These are phyloP conservation scores for Streptanthus diversifolius DNA, from an alignment of 345 rosid species.

Conservation along the genomic window DNA sequence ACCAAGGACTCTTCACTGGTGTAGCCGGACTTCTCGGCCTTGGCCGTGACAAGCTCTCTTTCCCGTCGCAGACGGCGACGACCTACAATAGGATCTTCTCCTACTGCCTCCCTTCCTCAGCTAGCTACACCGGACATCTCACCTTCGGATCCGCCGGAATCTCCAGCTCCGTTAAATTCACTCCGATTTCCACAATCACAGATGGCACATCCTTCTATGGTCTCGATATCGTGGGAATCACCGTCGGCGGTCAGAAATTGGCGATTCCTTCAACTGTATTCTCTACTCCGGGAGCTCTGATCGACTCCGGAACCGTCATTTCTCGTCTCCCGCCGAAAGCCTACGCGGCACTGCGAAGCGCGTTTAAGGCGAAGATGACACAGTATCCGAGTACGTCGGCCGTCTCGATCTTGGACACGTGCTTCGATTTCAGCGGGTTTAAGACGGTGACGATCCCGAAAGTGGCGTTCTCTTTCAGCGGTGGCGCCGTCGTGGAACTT, in stretches of 20 bases:
- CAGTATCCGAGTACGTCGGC: slow-evolving; percentile 54
- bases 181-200: slow-evolving; percentile 47
- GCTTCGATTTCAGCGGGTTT: slow-evolving; percentile 54
- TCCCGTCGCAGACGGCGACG: slow-evolving; percentile 59
- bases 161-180: slow-evolving; percentile 48
- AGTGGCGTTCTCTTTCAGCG: slow-evolving; percentile 48
- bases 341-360: slow-evolving; percentile 43
- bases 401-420: slow-evolving; percentile 69
- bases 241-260: slow-evolving; percentile 51
- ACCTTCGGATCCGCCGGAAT: slow-evolving; percentile 50
- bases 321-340: slow-evolving; percentile 68
- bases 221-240: slow-evolving; percentile 49
- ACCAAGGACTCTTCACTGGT: slow-evolving; percentile 69
- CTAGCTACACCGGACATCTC: slow-evolving; percentile 67
- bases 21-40: slow-evolving; percentile 78
- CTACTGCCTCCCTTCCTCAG: slow-evolving; percentile 75
- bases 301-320: slow-evolving; percentile 91
- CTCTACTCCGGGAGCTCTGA: slow-evolving; percentile 50
- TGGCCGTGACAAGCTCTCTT: slow-evolving; percentile 63
- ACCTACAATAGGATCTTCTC: slow-evolving; percentile 70
- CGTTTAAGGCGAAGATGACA: slow-evolving; percentile 53
- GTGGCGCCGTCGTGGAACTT: slow-evolving; percentile 45
- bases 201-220: slow-evolving; percentile 56
- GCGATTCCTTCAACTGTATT: slow-evolving; percentile 48
- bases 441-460: slow-evolving; percentile 41